phyloP scores from a whole-genome alignment of 208 protist species.

The Kentomonas sorsogonicus region DNA sequence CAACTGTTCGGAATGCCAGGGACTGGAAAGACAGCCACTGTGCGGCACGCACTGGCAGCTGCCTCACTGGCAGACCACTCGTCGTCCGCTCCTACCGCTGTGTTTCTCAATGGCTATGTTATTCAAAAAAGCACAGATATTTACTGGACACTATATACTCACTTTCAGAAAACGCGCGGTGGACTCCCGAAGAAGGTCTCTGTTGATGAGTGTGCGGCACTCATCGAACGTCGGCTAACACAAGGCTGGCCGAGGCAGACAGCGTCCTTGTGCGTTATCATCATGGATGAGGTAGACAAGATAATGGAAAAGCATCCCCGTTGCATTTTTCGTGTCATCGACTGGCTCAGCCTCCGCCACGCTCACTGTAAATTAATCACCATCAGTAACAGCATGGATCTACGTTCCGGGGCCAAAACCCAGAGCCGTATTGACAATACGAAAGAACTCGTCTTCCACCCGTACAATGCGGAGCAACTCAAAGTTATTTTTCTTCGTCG shows the following conservation, averaged over 20 bases:
- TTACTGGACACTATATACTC: slow-evolving; percentile 79
- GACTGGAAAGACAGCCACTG: slow-evolving; percentile 83
- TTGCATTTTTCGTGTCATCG: slow-evolving; percentile 76
- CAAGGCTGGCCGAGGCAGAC: slow-evolving; percentile 46
- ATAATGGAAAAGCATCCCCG: slow-evolving; percentile 75
- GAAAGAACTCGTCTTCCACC: slow-evolving; percentile 76
- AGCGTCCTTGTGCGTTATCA: slow-evolving; percentile 64
- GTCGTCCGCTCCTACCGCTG: slow-evolving; percentile 49
- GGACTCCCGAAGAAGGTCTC: slow-evolving; percentile 40
- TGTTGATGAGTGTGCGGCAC: slow-evolving; percentile 57
- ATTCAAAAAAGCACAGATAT: slow-evolving; percentile 85
- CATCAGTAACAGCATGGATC: slow-evolving; percentile 87
- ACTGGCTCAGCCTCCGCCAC: slow-evolving; percentile 81
- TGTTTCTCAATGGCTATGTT: slow-evolving; percentile 88
- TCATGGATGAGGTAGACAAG: slow-evolving; percentile 89
- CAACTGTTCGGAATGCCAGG: slow-evolving; percentile 90
- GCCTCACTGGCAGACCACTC: slow-evolving; percentile 32
- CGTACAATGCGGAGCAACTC: slow-evolving; percentile 72
- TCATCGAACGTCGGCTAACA: slow-evolving; percentile 75
- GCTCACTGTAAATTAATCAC: slow-evolving; percentile 82
- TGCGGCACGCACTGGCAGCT: slow-evolving; percentile 69
- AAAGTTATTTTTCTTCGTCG: slow-evolving; percentile 64
- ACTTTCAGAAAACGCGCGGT: slow-evolving; percentile 62
- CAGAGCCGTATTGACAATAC: slow-evolving; percentile 75
- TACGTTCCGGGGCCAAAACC: slow-evolving; percentile 80